Base-by-base conservation (phyloP, 345 rosid species). In the Syzygium grande region DNA sequence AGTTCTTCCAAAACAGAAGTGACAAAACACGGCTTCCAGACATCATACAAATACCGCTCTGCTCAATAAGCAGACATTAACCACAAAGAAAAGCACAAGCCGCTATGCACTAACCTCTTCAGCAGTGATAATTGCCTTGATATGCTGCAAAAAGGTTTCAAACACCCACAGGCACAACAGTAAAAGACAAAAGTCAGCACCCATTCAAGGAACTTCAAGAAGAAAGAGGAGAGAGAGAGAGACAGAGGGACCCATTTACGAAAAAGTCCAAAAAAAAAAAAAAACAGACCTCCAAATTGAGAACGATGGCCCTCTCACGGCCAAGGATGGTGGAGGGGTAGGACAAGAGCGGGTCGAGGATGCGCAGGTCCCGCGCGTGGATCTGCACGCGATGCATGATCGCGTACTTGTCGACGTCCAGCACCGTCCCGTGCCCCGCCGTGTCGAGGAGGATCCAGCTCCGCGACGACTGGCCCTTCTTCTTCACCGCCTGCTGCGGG, bases 311-410 rank as follows among this genome's bases (percentile, higher is more conserved):
- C 53, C 94, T 86, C 89, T 98, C 99, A n/a, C 99, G 94, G 56
- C 98, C 99, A n/a, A 98, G 98, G 89, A 98, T 97, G 79, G 99
- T 92, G 34, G 99, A 97, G 78, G 99, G 99, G 63, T 97, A 97
- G 23, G 99, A 98, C 23, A 97, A 89, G 88, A 96, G 92, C 3
- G 99, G 99, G 89, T 98, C 99, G 84, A 98, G 95, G 89, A 97
- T 96, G 84, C 99, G 94, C 52, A 98, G 98, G 91, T 98, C 99
- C 51, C 99, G 99, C 7, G 99, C 99, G 92, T 97, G 99, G 91
- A 98, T 97, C 92, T 96, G 96, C 65, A 94, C 98, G 73, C 97
- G 97, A 91, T 96, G 97, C 99, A 98, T 97, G 92, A 98, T 96
- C 9, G 94, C 93, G 84, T 96, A 94, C 87, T 97, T 98, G 89